Base-by-base conservation (phyloP, 2,329 filamentous ascomycete species). In the Pseudogymnoascus sp. region DNA sequence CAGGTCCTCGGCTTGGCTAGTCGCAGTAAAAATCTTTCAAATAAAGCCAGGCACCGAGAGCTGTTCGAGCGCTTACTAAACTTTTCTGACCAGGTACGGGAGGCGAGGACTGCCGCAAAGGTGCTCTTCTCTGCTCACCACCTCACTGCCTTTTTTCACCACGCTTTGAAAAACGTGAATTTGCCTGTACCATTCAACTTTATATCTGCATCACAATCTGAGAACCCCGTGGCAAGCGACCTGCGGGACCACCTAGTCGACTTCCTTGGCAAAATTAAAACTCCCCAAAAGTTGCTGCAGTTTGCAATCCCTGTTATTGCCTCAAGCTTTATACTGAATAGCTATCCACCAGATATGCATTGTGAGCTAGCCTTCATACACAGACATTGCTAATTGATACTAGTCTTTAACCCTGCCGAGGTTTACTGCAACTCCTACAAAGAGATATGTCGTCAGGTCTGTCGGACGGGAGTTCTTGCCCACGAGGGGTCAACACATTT, bases 271-370 rank as follows among this genome's bases (percentile, higher is more conserved):
- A 58, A 63, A 58, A 62, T 60, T 25, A 58, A 50, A 35, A 62
- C 35, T 25, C 43, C 35, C 6, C 22, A 43, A 63, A 33, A 57
- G 63, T 18, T 60, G 61, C 33, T 65, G 58, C 39, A 57, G 41
- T 60, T 60, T 60, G 35, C 36, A 64, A 30, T 62, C 11, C 62
- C 60, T 30, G 60, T 65, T 41, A 63, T 69, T 30, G 59, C 66
- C 47, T 68, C 61, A 4, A 62, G 60, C 38, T 63, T 68, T 9
- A 35, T 69, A 8, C 60, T 67, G n/a, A 63, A 69, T 62, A 61
- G 43, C 41, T 67, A 67, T 57, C 60, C 63, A 11, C 62, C 61
- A 36, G 58, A 61, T 22, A 69, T 67, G 61, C 61, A 67, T 62
- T 33, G 59, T 68, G 62, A 65, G 65, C 61, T 58, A 61, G 41